Evolutionary conservation across 1,284 basidiomycete species (phyloP).

Genomic region (Termitomyces sp.): DNA sequence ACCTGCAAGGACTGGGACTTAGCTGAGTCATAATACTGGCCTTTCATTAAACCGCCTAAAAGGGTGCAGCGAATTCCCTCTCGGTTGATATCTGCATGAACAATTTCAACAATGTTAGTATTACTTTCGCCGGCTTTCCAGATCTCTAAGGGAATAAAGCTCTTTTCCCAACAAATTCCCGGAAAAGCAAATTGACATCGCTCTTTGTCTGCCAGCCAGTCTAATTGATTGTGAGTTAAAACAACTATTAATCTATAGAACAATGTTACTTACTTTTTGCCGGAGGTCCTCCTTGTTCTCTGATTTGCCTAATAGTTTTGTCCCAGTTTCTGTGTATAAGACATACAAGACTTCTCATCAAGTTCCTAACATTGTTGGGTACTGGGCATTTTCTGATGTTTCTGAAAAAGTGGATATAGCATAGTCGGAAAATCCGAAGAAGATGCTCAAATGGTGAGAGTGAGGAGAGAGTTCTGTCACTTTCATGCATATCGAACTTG

Average conservation of each 20-base stretch:
- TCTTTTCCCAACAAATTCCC: constrained; percentile 8
- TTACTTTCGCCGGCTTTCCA: constrained; percentile 1
- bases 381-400: neutral
- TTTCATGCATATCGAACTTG: too few species aligned
- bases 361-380: neutral
- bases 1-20: neutral
- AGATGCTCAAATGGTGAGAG: neutral
- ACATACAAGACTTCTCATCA: neutral
- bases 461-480: neutral
- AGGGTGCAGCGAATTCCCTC: constrained; percentile 3
- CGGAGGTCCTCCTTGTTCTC: neutral
- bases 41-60: neutral
- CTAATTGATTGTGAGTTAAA: neutral
- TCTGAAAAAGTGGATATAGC: neutral
- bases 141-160: neutral
- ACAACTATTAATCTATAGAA: neutral
- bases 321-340: neutral
- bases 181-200: neutral
- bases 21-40: neutral
- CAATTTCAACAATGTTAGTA: constrained; percentile 3
- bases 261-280: neutral
- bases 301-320: neutral
- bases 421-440: neutral
- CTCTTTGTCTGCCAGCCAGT: constrained; percentile 1
- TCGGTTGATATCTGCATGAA: constrained; percentile 6